These are phyloP conservation scores for Cochlearia excelsa DNA, from an alignment of 345 rosid genomes.

Conservation along the genomic window DNA sequence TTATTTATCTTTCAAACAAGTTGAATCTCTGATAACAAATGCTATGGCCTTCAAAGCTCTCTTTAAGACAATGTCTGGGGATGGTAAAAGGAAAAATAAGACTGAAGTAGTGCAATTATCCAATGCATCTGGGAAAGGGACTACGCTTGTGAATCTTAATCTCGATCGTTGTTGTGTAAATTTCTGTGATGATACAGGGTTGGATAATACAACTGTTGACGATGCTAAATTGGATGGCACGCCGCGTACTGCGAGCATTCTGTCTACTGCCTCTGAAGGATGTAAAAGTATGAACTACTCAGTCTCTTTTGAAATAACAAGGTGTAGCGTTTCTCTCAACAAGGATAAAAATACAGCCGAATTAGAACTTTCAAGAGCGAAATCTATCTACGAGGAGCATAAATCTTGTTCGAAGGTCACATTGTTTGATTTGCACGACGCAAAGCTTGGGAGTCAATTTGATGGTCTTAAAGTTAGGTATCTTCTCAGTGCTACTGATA, in stretches of 20 bases:
- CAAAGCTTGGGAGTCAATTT: conserved; percentile 78
- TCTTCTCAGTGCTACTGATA: conserved; percentile 89
- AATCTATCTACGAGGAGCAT: conserved; percentile 66
- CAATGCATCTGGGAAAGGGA: conserved; percentile 76
- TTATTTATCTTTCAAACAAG: conserved; percentile 65
- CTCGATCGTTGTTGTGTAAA: conserved; percentile 81
- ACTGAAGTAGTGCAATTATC: conserved; percentile 49
- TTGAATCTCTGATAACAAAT: conserved; percentile 67
- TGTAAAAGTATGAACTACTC: conserved; percentile 63
- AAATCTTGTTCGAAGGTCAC: conserved; percentile 52
- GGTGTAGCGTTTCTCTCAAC: conserved; percentile 63
- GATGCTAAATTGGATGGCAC: conserved; percentile 95
- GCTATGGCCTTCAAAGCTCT: conserved; percentile 70
- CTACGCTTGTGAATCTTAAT: conserved; percentile 63
- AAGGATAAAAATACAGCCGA: conserved; percentile 85
- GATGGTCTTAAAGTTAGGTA: conserved; percentile 92
- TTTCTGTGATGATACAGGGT: conserved; percentile 56
- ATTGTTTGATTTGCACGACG: conserved; percentile 77
- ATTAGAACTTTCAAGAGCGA: conserved; percentile 87
- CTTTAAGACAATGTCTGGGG: conserved; percentile 52
- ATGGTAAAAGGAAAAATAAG: conserved; percentile 46
- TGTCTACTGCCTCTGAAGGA: conserved; percentile 52
- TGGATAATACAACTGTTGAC: conserved; percentile 63
- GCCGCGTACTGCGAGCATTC: conserved; percentile 65
- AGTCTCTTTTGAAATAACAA: conserved; percentile 70